A percentile compares a stretch with the other conserved stretches of the same genome.
Conservation (phyloP, 768 basidiomycete species). For the Leucogyrophana mollusca region DNA sequence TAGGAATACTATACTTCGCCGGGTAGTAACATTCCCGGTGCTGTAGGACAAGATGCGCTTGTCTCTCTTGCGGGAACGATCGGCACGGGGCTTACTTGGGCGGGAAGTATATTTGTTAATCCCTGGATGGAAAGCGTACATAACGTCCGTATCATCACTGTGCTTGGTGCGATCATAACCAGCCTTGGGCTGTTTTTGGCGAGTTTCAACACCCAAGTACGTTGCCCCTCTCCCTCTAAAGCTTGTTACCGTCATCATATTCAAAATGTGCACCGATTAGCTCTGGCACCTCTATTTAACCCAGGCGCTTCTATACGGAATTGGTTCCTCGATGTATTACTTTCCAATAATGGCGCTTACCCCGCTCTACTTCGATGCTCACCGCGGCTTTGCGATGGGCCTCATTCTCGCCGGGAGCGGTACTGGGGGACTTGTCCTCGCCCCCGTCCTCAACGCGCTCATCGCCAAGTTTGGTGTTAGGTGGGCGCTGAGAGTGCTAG, state of each 20-base stretch:
- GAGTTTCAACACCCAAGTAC: constrained; percentile 38
- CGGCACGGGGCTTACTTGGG: constrained; percentile 45
- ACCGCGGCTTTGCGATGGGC: constrained; percentile 45
- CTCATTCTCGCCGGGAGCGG: constrained; percentile 40
- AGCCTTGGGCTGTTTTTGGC: constrained; percentile 40
- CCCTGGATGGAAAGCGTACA: constrained; percentile 34
- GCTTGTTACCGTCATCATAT: background rate
- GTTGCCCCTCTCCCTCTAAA: constrained; percentile 1
- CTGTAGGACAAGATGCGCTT: constrained; percentile 36
- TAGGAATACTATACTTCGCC: constrained; percentile 45
- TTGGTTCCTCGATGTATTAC: constrained; percentile 44
- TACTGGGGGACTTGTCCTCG: constrained; percentile 43
- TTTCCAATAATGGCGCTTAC: constrained; percentile 43
- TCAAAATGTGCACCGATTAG: constrained; percentile 14
- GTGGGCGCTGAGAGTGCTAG: constrained; percentile 39
- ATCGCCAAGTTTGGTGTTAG: constrained; percentile 33
- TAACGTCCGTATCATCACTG: constrained; percentile 33
- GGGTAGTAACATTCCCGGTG: constrained; percentile 32
- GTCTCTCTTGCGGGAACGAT: constrained; percentile 43
- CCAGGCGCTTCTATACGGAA: constrained; percentile 40
- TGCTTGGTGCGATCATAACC: constrained; percentile 38
- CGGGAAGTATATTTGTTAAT: constrained; percentile 44
- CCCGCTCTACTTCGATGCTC: constrained; percentile 42
- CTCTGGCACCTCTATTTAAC: constrained; percentile 45
- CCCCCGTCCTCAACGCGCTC: constrained; percentile 36